phyloP scores from a whole-genome alignment of 192 early-diverging fungal genomes.

The Chytriomyces sp. region DNA sequence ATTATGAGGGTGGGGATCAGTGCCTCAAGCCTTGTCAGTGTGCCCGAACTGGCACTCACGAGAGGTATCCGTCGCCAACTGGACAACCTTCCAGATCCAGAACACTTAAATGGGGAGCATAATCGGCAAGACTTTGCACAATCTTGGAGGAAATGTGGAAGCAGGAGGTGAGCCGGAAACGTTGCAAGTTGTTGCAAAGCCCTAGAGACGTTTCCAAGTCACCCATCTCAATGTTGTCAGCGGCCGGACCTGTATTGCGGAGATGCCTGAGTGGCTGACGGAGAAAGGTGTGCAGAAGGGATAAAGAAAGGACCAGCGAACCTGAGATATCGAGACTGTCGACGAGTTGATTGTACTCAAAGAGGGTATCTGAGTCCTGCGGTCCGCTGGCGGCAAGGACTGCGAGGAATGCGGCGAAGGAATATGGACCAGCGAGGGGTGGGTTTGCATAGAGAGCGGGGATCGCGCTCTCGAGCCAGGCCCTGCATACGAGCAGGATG shows the following conservation, averaged over 20 bases:
- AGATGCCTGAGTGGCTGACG: not conserved
- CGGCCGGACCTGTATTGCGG: slow-evolving; percentile 23
- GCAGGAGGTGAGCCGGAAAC: slow-evolving; percentile 22
- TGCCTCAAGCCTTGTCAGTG: not conserved
- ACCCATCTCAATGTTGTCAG: slow-evolving; percentile 34
- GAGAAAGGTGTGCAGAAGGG: not conserved
- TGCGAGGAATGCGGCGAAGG: slow-evolving; percentile 21
- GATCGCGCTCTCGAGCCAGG: slow-evolving; percentile 15
- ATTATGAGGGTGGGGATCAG: not conserved
- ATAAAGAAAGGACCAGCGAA: not conserved
- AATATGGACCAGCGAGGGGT: not conserved
- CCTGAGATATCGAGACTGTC: slow-evolving; percentile 21
- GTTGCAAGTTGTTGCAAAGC: slow-evolving; percentile 16
- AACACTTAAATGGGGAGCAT: slow-evolving; percentile 17
- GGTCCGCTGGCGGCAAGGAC: slow-evolving; percentile 1
- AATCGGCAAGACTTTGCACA: slow-evolving; percentile 31
- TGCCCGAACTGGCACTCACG: not conserved
- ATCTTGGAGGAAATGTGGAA: slow-evolving; percentile 39
- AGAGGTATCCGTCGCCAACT: slow-evolving; percentile 34
- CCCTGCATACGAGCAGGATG: slow-evolving; percentile 16
- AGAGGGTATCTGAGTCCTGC: slow-evolving; percentile 10
- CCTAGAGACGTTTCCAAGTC: slow-evolving; percentile 33
- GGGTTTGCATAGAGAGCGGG: slow-evolving; percentile 26
- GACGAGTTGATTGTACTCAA: slow-evolving; percentile 29
- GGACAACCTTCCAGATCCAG: slow-evolving; percentile 35